Conservation (phyloP, 1,284 basidiomycete species). For the Ceratorhiza oryzae-sativae region DNA sequence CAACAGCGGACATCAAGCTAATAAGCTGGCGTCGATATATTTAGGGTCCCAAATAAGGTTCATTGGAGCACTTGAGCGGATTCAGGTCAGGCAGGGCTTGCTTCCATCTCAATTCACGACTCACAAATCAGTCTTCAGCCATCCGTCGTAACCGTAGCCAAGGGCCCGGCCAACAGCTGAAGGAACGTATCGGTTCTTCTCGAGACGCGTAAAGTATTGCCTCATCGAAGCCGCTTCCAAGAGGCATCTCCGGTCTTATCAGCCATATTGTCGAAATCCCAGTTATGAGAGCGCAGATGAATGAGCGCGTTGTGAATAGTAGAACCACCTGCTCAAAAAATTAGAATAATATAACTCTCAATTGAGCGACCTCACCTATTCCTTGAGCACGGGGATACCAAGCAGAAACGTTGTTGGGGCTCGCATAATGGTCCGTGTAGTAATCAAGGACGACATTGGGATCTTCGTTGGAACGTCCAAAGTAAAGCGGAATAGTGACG, state of each 20-base stretch:
- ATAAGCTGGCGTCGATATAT: constrained; percentile 15
- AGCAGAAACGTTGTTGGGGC: constrained; percentile 8
- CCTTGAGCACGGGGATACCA: constrained; percentile 29
- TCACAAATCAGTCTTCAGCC: constrained; percentile 23
- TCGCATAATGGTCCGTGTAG: constrained; percentile 19
- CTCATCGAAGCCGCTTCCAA: constrained; percentile 13
- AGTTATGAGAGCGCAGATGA: constrained; percentile 24
- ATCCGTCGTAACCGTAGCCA: constrained; percentile 28
- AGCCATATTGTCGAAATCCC: constrained; percentile 18
- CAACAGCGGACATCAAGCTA: constrained; percentile 10
- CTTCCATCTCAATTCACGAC: too few relatives aligned
- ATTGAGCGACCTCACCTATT: neutral
- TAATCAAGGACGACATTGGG: constrained; percentile 21
- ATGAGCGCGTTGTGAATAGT: constrained; percentile 34
- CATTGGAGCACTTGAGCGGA: neutral
- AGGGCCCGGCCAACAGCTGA: constrained; percentile 1
- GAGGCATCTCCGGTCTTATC: neutral
- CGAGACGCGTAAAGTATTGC: constrained; percentile 7
- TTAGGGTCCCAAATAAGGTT: neutral
- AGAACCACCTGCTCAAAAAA: constrained; percentile 2
- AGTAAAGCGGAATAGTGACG: constrained; percentile 19
- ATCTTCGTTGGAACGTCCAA: constrained; percentile 31
- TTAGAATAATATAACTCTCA: neutral
- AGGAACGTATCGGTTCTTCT: constrained; percentile 29
- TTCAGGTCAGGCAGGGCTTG: too few relatives aligned